Base-by-base conservation (phyloP, 768 basidiomycete genomes). In the Boletus rubroflammeus region DNA sequence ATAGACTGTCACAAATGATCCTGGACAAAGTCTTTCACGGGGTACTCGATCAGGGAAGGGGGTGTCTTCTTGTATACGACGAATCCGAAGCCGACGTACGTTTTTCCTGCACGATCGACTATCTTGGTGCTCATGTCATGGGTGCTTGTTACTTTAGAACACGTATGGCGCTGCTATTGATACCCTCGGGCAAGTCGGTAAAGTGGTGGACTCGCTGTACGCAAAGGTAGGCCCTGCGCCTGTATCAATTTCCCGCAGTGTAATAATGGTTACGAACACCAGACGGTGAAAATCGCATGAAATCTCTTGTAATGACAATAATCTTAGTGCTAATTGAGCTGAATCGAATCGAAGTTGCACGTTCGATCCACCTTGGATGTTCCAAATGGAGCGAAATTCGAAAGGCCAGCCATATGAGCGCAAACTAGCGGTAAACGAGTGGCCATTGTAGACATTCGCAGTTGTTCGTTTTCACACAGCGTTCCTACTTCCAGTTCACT, bases 1-100 rank as follows among this genome's bases (percentile, higher is more conserved):
- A 6, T 61, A 96, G 95, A 68, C 74, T 98, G 26, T 93, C 90
- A 29, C 96, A 99, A 68, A 98, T 99, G 96, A 99, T 98, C 57
- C 76, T 98, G 35, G 96, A 98, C 73, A 95, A 95, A 62, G 84
- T 95, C 2, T 82, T 98, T 58, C 82, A 92, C 57, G 96, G 96
- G 6, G 94, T 99, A 1, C 78, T 99, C n/a, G 96, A 98, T 68
- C 96, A 98, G 69, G 93, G 93, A 26, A 81, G 91, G 3, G 94
- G 94, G 0, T 94, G 93, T 64, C 73, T 98, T 46, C 75, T 97
- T 47, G 84, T 98, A n/a, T 98, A 90, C 57, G 91, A 97, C 53
- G 78, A 92, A 69, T 83, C 83, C 1, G 88, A 90, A 63, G 83
- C 82, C 13, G 93, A 97, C 72, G 93, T 93, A 63, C 53, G 90